Percentiles rank a stretch among this genome's conserved stretches.
Evolutionary conservation across 2,329 filamentous ascomycete species (phyloP).

Genomic region (Cryphonectria parasitica): DNA sequence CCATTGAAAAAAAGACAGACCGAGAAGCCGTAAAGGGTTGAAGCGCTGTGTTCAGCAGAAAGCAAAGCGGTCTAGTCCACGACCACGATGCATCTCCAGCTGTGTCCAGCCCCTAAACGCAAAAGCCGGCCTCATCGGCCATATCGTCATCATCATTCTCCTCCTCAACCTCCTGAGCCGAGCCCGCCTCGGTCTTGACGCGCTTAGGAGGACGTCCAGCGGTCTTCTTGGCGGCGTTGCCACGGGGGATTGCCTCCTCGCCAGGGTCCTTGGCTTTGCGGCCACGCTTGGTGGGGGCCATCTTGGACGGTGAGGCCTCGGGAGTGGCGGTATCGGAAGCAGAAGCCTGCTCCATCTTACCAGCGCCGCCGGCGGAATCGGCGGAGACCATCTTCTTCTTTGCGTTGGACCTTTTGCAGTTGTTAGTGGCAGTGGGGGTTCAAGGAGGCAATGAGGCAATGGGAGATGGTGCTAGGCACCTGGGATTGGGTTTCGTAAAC

Average conservation of each 20-base stretch:
- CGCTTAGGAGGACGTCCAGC: conserved; percentile 9
- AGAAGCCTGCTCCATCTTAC: background rate
- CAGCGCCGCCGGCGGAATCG: background rate
- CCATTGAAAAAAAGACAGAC: background rate
- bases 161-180: background rate
- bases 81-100: background rate
- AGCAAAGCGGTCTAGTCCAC: background rate
- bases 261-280: background rate
- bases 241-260: background rate
- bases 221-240: background rate
- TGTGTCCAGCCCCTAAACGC: background rate
- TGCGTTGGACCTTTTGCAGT: background rate
- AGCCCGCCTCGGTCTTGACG: background rate
- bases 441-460: background rate
- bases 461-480: background rate
- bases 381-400: background rate
- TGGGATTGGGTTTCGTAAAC: background rate
- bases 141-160: background rate
- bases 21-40: background rate
- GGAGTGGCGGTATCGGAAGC: background rate
- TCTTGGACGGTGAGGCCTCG: background rate
- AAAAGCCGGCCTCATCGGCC: no score
- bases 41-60: background rate
- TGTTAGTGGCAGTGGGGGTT: background rate
- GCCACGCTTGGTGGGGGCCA: background rate